Percentiles rank a stretch among this genome's conserved stretches.
phyloP scores from a whole-genome alignment of 345 rosid species.

The Balakata baccata region DNA sequence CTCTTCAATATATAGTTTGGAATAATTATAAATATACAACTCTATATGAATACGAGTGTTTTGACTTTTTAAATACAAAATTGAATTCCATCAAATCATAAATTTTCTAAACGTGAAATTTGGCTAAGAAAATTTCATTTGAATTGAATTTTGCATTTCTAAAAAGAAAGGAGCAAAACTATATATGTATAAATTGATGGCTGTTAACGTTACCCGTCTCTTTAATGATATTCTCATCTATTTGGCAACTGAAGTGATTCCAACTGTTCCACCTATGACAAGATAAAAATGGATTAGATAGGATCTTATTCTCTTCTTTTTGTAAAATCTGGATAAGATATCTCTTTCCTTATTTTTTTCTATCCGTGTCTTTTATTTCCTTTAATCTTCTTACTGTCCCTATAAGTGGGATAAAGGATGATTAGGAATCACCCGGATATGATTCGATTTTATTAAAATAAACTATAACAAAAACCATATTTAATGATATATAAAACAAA shows the following conservation, averaged over 20 bases:
- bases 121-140: no score
- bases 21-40: background rate
- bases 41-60: background rate
- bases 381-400: no score
- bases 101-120: no score
- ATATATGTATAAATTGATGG: background rate
- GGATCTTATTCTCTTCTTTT: no score
- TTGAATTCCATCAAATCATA: background rate
- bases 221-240: constrained; percentile 61
- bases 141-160: background rate
- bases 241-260: constrained; percentile 75
- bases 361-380: no score
- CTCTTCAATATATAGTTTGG: background rate
- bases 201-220: constrained; percentile 51
- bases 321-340: no score
- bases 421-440: no score
- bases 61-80: background rate
- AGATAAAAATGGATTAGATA: background rate
- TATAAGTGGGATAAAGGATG: no score
- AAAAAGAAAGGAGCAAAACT: background rate
- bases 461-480: no score
- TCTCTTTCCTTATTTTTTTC: no score
- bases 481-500: no score
- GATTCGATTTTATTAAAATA: no score
- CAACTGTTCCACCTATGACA: constrained; percentile 88